Evolutionary conservation across 371 early-diverging fungal genomes (phyloP), one percentile per base, ranked within the genome.

Genomic region (Mucor indicus): DNA sequence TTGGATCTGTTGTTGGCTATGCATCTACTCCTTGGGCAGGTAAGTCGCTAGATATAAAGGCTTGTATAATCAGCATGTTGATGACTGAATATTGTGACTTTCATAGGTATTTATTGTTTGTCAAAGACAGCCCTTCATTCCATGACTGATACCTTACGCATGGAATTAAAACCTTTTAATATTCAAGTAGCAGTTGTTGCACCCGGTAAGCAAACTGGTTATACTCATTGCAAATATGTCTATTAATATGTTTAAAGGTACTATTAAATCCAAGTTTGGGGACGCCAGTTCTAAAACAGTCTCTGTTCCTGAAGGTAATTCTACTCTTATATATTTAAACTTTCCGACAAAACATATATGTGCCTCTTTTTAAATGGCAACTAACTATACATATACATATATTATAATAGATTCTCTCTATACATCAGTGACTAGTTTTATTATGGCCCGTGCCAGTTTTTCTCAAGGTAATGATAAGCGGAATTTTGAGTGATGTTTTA

Each of bases 81-180:
- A 4, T n/a, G 3, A 8, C 20, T 41, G 17, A 42, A n/a, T n/a
- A n/a, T n/a, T n/a, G n/a, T n/a, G n/a, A n/a, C n/a, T n/a, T n/a
- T n/a, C n/a, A n/a, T n/a, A 66, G 79, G 75, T 17, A 72, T 79
- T 12, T 85, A 85, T 50, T 42, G 75, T 8, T 53, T 76, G 37
- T 75, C 83, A 12, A 85, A 85, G 46, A 80, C 84, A 5, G 85
- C 85, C 4, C 57, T 83, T 8, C 80, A 81, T 41, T 72, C 77
- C 27, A 55, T 82, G 57, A 62, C 85, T 1, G 80, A 85, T 53
- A 64, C 64, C 1, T 36, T 85, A n/a, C 69, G 83, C 9, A 42
- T 81, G 43, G 85, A 85, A 47, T 46, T 85, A 24, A 63, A 60
- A 7, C 85, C 85, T 15, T 84, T 84, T 59, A 72, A 73, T 45